phyloP scores from a whole-genome alignment of 164 flowering plant species.

The Chimonanthus praecox region DNA sequence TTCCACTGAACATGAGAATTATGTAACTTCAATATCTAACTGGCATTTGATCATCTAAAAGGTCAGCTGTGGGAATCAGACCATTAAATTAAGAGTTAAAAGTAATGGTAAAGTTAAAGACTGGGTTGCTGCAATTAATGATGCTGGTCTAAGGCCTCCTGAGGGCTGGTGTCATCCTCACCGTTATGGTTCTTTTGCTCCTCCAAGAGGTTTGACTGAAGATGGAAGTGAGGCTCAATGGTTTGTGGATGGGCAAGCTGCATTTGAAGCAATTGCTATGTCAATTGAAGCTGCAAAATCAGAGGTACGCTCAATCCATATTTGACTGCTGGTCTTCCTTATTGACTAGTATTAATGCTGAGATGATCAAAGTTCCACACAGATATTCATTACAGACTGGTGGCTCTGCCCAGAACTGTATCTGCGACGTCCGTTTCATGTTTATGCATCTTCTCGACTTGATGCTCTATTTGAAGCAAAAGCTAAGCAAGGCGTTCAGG shows the following conservation, averaged over 20 bases:
- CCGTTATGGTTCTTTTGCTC: conserved; percentile 97
- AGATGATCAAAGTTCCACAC: conserved; percentile 32
- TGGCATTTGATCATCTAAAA: conserved; percentile 17
- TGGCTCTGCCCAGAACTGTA: conserved; percentile 99
- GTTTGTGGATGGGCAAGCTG: conserved; percentile 93
- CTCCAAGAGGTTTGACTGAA: conserved; percentile 91
- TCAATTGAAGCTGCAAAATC: conserved; percentile 91
- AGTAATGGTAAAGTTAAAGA: conserved; percentile 64
- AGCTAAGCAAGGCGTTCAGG: conserved; percentile 99
- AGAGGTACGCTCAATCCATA: conserved; percentile 53
- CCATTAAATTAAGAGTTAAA: conserved; percentile 61
- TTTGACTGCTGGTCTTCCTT: neutral
- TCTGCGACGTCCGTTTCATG: conserved; percentile 77
- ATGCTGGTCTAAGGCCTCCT: conserved; percentile 89
- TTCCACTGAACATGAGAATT: neutral
- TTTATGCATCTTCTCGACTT: conserved; percentile 70
- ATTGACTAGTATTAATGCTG: neutral
- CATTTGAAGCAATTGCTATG: conserved; percentile 92
- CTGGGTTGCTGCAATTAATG: conserved; percentile 97
- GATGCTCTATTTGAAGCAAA: conserved; percentile 85
- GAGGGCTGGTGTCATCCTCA: conserved; percentile 99
- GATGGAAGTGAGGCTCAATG: conserved; percentile 96
- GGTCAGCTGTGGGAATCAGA: conserved; percentile 87
- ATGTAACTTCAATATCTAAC: conserved; percentile 1
- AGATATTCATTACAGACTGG: conserved; percentile 99